Evolutionary conservation across 2,329 filamentous ascomycete species (phyloP), one percentile per base, ranked within the genome.

Genomic region (Colletotrichum simmondsii): DNA sequence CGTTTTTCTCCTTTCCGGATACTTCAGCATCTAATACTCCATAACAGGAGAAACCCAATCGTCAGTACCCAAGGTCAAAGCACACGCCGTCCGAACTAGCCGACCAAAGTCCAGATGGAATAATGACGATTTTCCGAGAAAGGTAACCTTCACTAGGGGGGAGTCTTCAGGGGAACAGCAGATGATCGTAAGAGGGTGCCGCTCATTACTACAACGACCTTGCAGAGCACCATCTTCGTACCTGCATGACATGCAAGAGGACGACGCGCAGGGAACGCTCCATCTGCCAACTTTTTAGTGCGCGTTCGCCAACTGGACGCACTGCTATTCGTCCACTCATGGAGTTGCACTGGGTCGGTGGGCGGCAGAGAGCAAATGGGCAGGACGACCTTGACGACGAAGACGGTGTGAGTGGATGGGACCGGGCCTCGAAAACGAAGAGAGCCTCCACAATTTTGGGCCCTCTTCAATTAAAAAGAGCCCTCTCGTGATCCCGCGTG

Each of bases 401-500:
- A 22, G 42, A 49, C 42, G 42, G 42, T 49, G 19, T 49, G 42
- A 57, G 42, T 57, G n/a, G 53, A 61, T 52, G 35, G 46, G 54
- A 46, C 35, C 61, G 22, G 22, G 60, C 60, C 32, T 61, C 56
- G 66, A 60, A 72, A 70, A 72, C 66, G 70, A 70, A 56, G 60
- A 60, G 49, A 70, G 22, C 26, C 54, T 37, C 70, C 70, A 70
- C 66, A 72, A 37, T 60, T 65, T 5, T 37, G 70, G 70, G 60
- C 37, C 60, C 60, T 60, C 64, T 59, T 65, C 70, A 70, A 70
- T 57, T 57, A 61, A 70, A 57, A 54, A 49, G 65, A 63, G 28
- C 26, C 35, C 24, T 72, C 66, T 72, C 66, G 70, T 72, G 66
- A 72, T 72, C 60, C 70, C 66, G 66, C 60, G 66, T 70, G 70